These are phyloP conservation scores for Silene conica DNA, from an alignment of 148 eudicot genomes.

Conservation along the genomic window DNA sequence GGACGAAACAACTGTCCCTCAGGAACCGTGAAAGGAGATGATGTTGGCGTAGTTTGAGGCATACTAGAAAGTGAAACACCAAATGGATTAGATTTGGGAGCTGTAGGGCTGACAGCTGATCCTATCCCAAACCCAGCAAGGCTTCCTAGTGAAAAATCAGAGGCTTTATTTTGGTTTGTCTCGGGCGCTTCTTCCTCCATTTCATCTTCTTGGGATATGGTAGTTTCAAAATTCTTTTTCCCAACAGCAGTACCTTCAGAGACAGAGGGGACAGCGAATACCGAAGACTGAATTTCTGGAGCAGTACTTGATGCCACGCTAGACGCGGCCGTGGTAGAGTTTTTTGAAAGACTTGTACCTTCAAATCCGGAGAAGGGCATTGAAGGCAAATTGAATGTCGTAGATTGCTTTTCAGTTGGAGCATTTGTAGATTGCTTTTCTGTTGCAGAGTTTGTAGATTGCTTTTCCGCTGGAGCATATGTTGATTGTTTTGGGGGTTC, in stretches of 20 bases:
- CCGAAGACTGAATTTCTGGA: slow-evolving; percentile 28
- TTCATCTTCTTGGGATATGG: slow-evolving; percentile 66
- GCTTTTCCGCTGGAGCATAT: slow-evolving; percentile 30
- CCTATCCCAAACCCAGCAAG: slow-evolving; percentile 82
- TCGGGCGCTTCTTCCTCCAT: slow-evolving; percentile 99
- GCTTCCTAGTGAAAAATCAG: slow-evolving; percentile 54
- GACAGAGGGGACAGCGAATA: slow-evolving; percentile 25
- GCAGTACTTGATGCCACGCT: slow-evolving; percentile 15
- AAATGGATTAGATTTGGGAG: slow-evolving; percentile 66
- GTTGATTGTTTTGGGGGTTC: slow-evolving; percentile 27
- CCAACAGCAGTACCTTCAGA: slow-evolving; percentile 18
- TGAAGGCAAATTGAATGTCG: slow-evolving; percentile 24
- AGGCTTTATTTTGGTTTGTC: slow-evolving; percentile 37
- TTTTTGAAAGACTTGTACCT: slow-evolving; percentile 3
- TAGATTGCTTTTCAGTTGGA: slow-evolving; percentile 31
- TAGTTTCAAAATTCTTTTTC: slow-evolving; percentile 29
- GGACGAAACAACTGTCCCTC: slow-evolving; percentile 77
- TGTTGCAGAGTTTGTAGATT: slow-evolving; percentile 26
- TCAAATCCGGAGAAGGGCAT: slow-evolving; percentile 31
- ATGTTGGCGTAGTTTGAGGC: slow-evolving; percentile 26
- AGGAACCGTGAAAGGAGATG: slow-evolving; percentile 45
- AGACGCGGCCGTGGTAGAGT: neutral
- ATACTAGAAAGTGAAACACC: slow-evolving; percentile 38
- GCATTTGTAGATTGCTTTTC: slow-evolving; percentile 32
- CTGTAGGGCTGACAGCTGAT: slow-evolving; percentile 37